These are phyloP conservation scores for Avena sativa DNA, from an alignment of 176 grass and related monocot genomes.

Conservation along the genomic window DNA sequence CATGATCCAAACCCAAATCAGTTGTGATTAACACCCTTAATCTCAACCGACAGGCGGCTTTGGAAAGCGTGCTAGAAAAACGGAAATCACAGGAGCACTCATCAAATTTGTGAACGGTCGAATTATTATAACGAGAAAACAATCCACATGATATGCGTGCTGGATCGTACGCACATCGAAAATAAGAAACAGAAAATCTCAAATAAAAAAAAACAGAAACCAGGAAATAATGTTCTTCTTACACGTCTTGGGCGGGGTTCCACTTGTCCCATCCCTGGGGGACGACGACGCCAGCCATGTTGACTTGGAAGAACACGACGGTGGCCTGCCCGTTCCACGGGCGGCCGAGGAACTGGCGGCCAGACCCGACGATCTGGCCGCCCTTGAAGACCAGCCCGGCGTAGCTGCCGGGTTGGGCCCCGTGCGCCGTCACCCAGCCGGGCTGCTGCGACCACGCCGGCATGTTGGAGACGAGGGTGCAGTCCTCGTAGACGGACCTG, in stretches of 20 bases:
- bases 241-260: constrained; percentile 27
- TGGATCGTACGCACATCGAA: neutral
- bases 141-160: too few relatives aligned
- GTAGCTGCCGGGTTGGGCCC: constrained; percentile 35
- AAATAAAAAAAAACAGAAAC: too few relatives aligned
- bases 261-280: constrained; percentile 66
- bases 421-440: constrained; percentile 48
- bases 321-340: constrained; percentile 64
- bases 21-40: too few relatives aligned
- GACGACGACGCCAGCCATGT: constrained; percentile 44
- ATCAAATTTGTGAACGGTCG: neutral
- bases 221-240: neutral
- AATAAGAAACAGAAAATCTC: too few relatives aligned
- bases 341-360: constrained; percentile 58
- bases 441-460: neutral
- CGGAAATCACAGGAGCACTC: too few relatives aligned
- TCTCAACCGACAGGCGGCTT: too few relatives aligned
- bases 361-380: constrained; percentile 30
- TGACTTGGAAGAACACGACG: constrained; percentile 61
- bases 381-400: constrained; percentile 53
- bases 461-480: constrained; percentile 44
- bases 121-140: too few relatives aligned
- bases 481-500: constrained; percentile 49
- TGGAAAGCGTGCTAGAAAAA: too few relatives aligned
- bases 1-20: too few relatives aligned